A percentile compares a stretch with the other conserved stretches of the same genome.
phyloP scores from a whole-genome alignment of 169 alveolate genomes.

The Perkinsus chesapeaki region DNA sequence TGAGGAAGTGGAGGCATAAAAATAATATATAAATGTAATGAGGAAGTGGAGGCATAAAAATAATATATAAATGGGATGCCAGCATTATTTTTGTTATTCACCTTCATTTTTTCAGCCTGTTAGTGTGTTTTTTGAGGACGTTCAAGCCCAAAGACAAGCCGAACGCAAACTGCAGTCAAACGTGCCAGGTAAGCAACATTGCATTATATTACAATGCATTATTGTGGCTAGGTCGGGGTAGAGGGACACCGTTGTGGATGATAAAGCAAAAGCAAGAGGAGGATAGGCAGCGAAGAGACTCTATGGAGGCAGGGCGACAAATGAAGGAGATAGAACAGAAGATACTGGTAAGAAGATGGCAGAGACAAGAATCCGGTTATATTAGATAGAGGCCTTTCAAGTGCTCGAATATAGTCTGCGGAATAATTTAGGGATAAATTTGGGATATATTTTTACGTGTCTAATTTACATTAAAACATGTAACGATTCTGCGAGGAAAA shows the following conservation, averaged over 20 bases:
- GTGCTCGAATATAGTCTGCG: neutral
- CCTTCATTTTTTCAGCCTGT: neutral
- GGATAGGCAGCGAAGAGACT: neutral
- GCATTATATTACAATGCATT: neutral
- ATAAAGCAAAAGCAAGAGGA: neutral
- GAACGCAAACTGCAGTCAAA: neutral
- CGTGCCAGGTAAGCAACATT: neutral
- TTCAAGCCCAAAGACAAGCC: neutral
- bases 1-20: no score
- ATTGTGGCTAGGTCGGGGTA: neutral
- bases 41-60: no score
- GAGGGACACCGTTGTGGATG: neutral
- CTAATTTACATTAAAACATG: no score
- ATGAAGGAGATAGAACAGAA: neutral
- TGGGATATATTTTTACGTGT: no score
- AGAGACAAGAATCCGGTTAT: neutral
- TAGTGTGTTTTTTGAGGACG: neutral
- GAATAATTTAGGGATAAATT: neutral
- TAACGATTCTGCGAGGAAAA: no score
- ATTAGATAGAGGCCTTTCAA: neutral
- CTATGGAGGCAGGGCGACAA: neutral
- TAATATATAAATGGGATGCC: no score
- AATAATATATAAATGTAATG: no score
- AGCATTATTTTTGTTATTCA: no score
- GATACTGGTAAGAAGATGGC: neutral